Conservation (phyloP, 106 monocot species). For the Apostasia shenzhenica region DNA sequence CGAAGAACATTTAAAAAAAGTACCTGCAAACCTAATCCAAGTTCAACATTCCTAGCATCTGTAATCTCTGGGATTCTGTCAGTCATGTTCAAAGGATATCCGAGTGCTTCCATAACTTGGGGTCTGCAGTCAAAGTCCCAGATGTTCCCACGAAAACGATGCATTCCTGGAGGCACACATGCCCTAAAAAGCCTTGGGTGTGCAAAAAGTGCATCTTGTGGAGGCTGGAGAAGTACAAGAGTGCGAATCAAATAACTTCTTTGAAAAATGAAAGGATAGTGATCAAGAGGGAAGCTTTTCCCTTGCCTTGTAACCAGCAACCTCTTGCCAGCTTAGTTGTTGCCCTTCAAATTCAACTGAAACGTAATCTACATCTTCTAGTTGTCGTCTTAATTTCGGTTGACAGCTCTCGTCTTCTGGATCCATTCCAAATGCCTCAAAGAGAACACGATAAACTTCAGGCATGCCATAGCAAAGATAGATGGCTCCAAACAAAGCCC, state of each 20-base stretch:
- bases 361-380: constrained; percentile 95
- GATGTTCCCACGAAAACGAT: constrained; percentile 88
- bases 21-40: constrained; percentile 99
- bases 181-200: constrained; percentile 96
- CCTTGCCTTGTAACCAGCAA: constrained; percentile 74
- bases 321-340: constrained; percentile 86
- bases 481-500: constrained; percentile 97
- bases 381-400: constrained; percentile 79
- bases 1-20: background rate
- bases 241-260: background rate
- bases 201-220: constrained; percentile 89
- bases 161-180: constrained; percentile 99
- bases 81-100: constrained; percentile 71
- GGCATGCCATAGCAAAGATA: constrained; percentile 97
- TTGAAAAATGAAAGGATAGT: background rate
- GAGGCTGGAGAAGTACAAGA: constrained; percentile 53
- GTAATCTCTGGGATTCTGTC: constrained; percentile 93
- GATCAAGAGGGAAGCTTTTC: background rate
- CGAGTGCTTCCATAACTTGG: constrained; percentile 56
- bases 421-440: constrained; percentile 96
- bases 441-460: constrained; percentile 94
- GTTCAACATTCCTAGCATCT: constrained; percentile 92
- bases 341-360: constrained; percentile 86
- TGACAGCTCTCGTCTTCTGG: constrained; percentile 92
- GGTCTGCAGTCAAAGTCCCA: constrained; percentile 95